These are phyloP conservation scores for Vanderwaltozyma verrucispora DNA, from an alignment of 805 yeast genomes.

Conservation along the genomic window DNA sequence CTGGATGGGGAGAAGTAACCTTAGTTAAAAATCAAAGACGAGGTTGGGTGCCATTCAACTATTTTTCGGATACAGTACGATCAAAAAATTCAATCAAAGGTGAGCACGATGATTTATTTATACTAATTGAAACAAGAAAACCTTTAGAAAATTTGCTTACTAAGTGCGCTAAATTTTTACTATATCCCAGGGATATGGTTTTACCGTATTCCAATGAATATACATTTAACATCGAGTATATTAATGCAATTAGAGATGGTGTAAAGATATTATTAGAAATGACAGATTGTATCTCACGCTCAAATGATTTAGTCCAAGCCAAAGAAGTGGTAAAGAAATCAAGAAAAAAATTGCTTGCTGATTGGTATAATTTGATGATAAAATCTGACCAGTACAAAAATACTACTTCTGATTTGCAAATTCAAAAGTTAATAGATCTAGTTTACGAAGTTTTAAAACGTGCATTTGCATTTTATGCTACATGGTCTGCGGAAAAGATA, in stretches of 20 bases:
- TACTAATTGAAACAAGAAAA: conserved; percentile 28
- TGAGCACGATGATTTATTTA: background rate
- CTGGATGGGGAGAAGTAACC: conserved; percentile 87
- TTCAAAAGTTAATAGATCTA: conserved; percentile 52
- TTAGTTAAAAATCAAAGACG: conserved; percentile 48
- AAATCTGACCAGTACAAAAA: conserved; percentile 68
- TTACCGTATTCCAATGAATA: conserved; percentile 26
- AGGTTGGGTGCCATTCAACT: conserved; percentile 85
- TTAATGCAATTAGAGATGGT: conserved; percentile 65
- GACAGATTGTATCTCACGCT: conserved; percentile 66
- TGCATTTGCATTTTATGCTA: conserved; percentile 51
- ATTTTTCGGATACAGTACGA: conserved; percentile 40
- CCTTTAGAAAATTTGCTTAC: conserved; percentile 48
- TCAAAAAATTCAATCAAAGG: background rate
- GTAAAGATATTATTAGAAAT: conserved; percentile 52
- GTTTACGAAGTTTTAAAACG: conserved; percentile 58
- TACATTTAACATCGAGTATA: conserved; percentile 45
- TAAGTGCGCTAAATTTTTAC: conserved; percentile 55
- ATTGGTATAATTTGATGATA: conserved; percentile 70
- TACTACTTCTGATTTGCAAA: conserved; percentile 45
- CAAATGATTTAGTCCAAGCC: conserved; percentile 56
- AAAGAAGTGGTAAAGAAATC: conserved; percentile 51
- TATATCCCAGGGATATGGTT: conserved; percentile 49
- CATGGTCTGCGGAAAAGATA: conserved; percentile 62
- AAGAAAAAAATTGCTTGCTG: conserved; percentile 61